Conservation (phyloP, 2,329 filamentous ascomycete species). For the Cladophialophora psammophila region DNA sequence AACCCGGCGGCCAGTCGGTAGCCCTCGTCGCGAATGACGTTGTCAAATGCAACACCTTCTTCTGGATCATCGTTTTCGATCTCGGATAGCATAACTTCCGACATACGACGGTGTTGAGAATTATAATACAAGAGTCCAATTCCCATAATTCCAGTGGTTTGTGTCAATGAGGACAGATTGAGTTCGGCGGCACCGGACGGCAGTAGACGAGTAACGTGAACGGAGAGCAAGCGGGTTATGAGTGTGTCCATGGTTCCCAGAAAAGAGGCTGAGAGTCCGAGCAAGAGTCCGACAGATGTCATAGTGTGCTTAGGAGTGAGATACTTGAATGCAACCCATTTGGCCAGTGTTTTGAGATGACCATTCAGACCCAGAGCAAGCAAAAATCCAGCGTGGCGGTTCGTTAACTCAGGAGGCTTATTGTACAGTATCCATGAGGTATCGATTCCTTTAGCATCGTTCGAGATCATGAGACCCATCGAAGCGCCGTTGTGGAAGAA, state of each 20-base stretch:
- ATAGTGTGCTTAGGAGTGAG: slow-evolving; percentile 99
- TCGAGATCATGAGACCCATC: slow-evolving; percentile 90
- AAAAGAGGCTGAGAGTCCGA: slow-evolving; percentile 92
- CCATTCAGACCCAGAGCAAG: slow-evolving; percentile 91
- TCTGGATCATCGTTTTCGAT: slow-evolving; percentile 87
- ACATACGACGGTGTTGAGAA: slow-evolving; percentile 97
- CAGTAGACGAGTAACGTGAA: slow-evolving; percentile 94
- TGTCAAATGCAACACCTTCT: slow-evolving; percentile 71
- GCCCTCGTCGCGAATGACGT: slow-evolving; percentile 88
- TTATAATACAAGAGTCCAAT: slow-evolving; percentile 93
- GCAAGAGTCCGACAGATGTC: slow-evolving; percentile 94
- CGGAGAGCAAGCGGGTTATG: slow-evolving; percentile 89
- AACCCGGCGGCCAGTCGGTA: slow-evolving; percentile 95
- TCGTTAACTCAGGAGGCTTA: slow-evolving; percentile 89
- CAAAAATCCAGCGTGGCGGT: slow-evolving; percentile 94
- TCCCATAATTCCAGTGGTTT: slow-evolving; percentile 96
- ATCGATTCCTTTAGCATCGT: slow-evolving; percentile 89
- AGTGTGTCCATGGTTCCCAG: slow-evolving; percentile 97
- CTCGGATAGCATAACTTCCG: slow-evolving; percentile 97
- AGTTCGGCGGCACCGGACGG: slow-evolving; percentile 91
- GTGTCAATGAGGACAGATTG: slow-evolving; percentile 89
- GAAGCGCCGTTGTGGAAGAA: slow-evolving; percentile 97
- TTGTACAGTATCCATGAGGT: slow-evolving; percentile 99
- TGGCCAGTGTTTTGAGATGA: slow-evolving; percentile 90
- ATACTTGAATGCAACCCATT: slow-evolving; percentile 99